Base-by-base conservation (phyloP, 179 eudicot species). In the Gypsophila paniculata region DNA sequence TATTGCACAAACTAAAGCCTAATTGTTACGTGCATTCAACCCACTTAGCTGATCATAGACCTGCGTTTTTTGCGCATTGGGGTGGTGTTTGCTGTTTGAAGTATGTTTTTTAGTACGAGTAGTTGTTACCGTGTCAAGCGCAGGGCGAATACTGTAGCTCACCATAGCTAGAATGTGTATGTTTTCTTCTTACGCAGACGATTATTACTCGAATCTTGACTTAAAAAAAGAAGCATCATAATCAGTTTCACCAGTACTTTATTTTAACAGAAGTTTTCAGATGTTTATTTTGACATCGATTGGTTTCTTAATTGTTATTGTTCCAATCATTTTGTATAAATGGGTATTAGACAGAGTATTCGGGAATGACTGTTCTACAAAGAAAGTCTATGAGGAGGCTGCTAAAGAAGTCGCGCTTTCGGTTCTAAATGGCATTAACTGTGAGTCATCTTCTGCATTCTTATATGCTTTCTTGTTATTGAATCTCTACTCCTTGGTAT, bases 361-460 rank as follows among this genome's bases (percentile, higher is more conserved):
- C 70, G 89, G 85, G 38, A 36, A 64, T 46, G 80, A 80, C 34
- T 58, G 80, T 58, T 80, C 88, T n/a, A 89, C 94, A n/a, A 81
- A 65, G 66, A 74, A 81, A 72, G 94, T 89, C n/a, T 89, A 89
- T 49, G 94, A 85, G 46, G 89, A 86, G 64, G 82, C 87, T 71
- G 88, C 88, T 12, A 89, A 82, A 78, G 84, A 84, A 77, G 81
- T 87, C 66, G 85, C 86, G 70, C 90, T 89, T 21, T 89, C 94
- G 23, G 94, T 84, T 36, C 71, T 87, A 53, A 85, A 75, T 79
- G 94, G 94, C 73, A 82, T 89, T 26, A 89, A 86, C 32, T 79
- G 93, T 92, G 78, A 83, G 94, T 82, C 57, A 22, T 66, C 59
- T 66, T 66, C 36, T 58, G 4, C 38, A 67, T 54, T 61, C 67